phyloP scores from a whole-genome alignment of 352 stramenopile species.

The Globisporangium alternatum region DNA sequence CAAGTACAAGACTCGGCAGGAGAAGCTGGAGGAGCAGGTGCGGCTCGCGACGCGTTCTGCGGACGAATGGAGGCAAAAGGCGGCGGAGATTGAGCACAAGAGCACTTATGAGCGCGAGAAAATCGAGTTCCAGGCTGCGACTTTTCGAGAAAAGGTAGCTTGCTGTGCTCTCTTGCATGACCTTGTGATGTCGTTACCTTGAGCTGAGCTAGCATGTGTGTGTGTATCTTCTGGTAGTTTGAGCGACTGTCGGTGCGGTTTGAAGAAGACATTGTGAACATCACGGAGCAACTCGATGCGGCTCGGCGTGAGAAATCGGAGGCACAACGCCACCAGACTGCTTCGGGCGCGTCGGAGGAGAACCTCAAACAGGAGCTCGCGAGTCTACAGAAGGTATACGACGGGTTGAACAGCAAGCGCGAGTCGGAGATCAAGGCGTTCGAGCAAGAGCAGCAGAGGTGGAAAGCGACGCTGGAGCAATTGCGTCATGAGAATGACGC shows the following conservation, averaged over 20 bases:
- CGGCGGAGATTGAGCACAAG: slow-evolving; percentile 18
- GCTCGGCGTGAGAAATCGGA: slow-evolving; percentile 11
- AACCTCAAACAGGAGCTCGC: background rate
- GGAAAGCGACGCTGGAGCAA: slow-evolving; percentile 12
- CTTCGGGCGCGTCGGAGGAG: background rate
- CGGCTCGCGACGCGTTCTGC: slow-evolving; percentile 24
- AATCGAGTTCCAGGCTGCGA: slow-evolving; percentile 22
- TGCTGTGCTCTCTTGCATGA: background rate
- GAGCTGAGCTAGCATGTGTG: background rate
- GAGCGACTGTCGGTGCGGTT: slow-evolving; percentile 13
- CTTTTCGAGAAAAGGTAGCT: slow-evolving; percentile 19
- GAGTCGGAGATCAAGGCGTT: slow-evolving; percentile 12
- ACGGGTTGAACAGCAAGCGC: background rate
- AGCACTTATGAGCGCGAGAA: slow-evolving; percentile 23
- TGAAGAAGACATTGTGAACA: slow-evolving; percentile 18
- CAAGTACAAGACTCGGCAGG: slow-evolving; percentile 44
- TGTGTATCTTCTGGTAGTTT: slow-evolving; percentile 8
- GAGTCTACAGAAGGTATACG: background rate
- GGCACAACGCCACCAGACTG: background rate
- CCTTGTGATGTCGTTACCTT: too few relatives aligned
- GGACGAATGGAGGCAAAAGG: slow-evolving; percentile 31
- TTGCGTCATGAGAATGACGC: background rate
- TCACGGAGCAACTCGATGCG: slow-evolving; percentile 14
- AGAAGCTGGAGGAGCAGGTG: slow-evolving; percentile 35
- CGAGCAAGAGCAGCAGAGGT: slow-evolving; percentile 18